Base-by-base conservation (phyloP, 2,329 filamentous ascomycete genomes). In the Pseudogymnoascus sp. region DNA sequence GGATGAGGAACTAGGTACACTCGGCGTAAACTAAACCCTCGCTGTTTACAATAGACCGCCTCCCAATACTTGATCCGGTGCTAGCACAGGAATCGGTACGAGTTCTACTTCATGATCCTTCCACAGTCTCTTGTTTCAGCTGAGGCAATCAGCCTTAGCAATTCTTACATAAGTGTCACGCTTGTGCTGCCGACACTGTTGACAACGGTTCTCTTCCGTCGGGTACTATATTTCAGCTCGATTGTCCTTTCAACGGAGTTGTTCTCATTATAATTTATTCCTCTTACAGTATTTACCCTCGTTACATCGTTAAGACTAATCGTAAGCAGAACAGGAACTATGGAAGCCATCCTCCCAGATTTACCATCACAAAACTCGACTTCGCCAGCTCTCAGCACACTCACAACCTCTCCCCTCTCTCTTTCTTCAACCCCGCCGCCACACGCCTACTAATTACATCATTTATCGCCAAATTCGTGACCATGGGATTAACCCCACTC, bases 401-500 rank as follows among this genome's bases (percentile, higher is more conserved):
- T 47, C 42, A 47, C 11, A 47, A 15, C 21, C 42, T 47, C 42
- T 47, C 42, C 2, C 42, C 42, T 8, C 42, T 47, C 17, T 38
- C 64, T n/a, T 62, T 62, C 38, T 61, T 64, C 70, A 83, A 62
- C 60, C 84, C 83, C 71, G 74, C 76, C 19, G 75, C 78, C 47
- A 89, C 72, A 0, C 81, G 80, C 69, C 81, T 77, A 2, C 84
- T 84, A 66, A 90, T 87, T 76, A 83, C 84, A 71, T 89, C 84
- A 60, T 84, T 80, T 69, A 89, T 82, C 1, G 84, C 84, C 89
- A 93, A 91, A 64, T 79, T 82, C 15, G 89, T 91, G 44, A 92
- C 78, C 90, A 93, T 93, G 10, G 90, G 90, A 73, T 93, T 93
- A 33, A 92, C 89, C 1, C 90, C 89, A 72, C 85, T 90, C 10